Conservation (phyloP, 768 basidiomycete species). For the Cystofilobasidium macerans region DNA sequence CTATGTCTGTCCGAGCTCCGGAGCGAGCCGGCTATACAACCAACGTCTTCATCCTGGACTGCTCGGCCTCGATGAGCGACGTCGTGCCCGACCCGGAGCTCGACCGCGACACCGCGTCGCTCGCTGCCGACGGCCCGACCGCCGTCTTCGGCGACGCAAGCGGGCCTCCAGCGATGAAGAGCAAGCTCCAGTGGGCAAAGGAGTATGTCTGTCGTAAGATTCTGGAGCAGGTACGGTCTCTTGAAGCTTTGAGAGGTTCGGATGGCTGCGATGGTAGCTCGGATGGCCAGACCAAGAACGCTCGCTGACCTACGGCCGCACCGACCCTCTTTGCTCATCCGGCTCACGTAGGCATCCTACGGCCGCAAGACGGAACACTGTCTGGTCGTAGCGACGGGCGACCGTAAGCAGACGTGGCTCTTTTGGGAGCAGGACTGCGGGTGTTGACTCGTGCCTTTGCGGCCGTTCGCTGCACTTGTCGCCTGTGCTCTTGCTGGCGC, state of each 20-base stretch:
- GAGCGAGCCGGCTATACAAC: slow-evolving; percentile 36
- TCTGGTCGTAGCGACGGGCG: slow-evolving; percentile 74
- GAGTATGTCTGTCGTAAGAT: slow-evolving; percentile 83
- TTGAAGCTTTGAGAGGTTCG: not conserved
- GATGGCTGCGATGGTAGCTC: not conserved
- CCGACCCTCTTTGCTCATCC: not conserved
- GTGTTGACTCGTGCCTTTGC: no score
- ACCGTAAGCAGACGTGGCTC: no score
- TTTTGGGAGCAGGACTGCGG: no score
- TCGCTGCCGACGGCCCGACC: slow-evolving; percentile 42
- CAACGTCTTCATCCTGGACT: slow-evolving; percentile 65
- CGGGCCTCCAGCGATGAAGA: slow-evolving; percentile 48
- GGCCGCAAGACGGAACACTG: slow-evolving; percentile 89
- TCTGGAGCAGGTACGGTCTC: slow-evolving; percentile 63
- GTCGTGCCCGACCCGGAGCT: slow-evolving; percentile 27
- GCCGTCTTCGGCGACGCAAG: slow-evolving; percentile 1
- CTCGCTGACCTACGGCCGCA: no score
- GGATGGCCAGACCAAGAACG: no score
- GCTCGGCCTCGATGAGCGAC: slow-evolving; percentile 73
- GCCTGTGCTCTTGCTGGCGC: no score
- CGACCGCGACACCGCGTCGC: slow-evolving; percentile 47
- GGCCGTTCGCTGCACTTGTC: no score
- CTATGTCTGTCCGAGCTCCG: not conserved
- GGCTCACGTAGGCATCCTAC: slow-evolving; percentile 61
- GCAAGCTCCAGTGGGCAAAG: slow-evolving; percentile 68